A percentile compares a stretch with the other conserved stretches of the same genome.
phyloP scores from a whole-genome alignment of 495 filamentous ascomycete genomes.

The Penicillium cosmopolitanum region DNA sequence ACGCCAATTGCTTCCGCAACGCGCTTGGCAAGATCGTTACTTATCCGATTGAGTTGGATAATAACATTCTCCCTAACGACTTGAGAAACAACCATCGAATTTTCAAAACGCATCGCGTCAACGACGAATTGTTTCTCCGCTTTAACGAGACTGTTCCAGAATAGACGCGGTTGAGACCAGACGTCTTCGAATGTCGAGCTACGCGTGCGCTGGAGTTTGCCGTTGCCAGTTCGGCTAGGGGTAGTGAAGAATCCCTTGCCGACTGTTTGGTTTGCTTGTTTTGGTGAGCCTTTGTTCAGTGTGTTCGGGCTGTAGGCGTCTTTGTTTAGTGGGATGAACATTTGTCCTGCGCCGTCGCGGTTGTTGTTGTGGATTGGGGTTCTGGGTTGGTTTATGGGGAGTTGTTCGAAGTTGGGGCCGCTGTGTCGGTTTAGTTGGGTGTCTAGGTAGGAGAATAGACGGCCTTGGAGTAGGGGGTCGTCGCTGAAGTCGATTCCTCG shows the following conservation, averaged over 20 bases:
- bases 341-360: slow-evolving; percentile 51
- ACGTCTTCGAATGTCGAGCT: slow-evolving; percentile 72
- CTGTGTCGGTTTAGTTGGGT: slow-evolving; percentile 73
- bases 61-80: slow-evolving; percentile 63
- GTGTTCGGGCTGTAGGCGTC: slow-evolving; percentile 69
- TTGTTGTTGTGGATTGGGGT: slow-evolving; percentile 74
- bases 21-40: slow-evolving; percentile 68
- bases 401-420: slow-evolving; percentile 72
- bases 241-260: slow-evolving; percentile 78
- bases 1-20: slow-evolving; percentile 67
- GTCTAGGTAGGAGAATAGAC: slow-evolving; percentile 76
- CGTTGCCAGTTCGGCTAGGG: slow-evolving; percentile 57
- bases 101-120: slow-evolving; percentile 79
- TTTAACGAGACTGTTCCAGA: slow-evolving; percentile 74
- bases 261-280: slow-evolving; percentile 68
- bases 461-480: slow-evolving; percentile 74
- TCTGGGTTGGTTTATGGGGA: slow-evolving; percentile 72
- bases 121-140: slow-evolving; percentile 77
- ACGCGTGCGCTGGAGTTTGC: slow-evolving; percentile 58
- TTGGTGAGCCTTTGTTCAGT: slow-evolving; percentile 65
- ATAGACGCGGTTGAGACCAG: slow-evolving; percentile 76
- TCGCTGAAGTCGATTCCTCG: slow-evolving; percentile 55
- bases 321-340: slow-evolving; percentile 52
- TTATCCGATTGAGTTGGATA: slow-evolving; percentile 70
- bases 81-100: slow-evolving; percentile 57